These are phyloP conservation scores for Thielaviopsis punctulata DNA, from an alignment of 2,329 filamentous ascomycete genomes.

Conservation along the genomic window DNA sequence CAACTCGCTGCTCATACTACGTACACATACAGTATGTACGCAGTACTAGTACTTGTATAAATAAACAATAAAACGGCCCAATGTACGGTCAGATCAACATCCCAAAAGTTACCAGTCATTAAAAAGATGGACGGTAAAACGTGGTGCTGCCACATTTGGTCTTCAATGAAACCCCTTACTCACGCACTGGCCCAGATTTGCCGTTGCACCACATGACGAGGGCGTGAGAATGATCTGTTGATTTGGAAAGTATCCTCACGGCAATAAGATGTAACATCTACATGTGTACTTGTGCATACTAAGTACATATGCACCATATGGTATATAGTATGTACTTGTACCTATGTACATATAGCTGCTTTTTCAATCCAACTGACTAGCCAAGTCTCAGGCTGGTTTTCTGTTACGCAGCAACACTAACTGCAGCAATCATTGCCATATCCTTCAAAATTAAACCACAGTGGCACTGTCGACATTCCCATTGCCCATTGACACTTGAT, in stretches of 20 bases:
- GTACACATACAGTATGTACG: no score
- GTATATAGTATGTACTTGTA: neutral
- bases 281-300: no score
- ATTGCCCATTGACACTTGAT: neutral
- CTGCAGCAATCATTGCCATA: neutral
- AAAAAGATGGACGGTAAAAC: neutral
- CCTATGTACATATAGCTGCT: neutral
- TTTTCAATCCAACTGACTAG: neutral
- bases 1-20: no score
- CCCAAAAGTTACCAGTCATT: neutral
- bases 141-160: neutral
- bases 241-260: neutral
- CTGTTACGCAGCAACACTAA: neutral
- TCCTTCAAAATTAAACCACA: neutral
- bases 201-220: neutral
- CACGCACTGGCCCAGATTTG: conserved; percentile 1
- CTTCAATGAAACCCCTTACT: neutral
- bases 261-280: no score
- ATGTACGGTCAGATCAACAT: no score
- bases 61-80: no score
- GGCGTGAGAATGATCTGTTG: conserved; percentile 6
- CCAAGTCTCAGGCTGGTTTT: neutral
- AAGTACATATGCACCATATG: no score
- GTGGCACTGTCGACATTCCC: neutral
- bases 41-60: no score